Evolutionary conservation across 2,329 filamentous ascomycete genomes (phyloP).

Genomic region (Epichloe sylvatica): DNA sequence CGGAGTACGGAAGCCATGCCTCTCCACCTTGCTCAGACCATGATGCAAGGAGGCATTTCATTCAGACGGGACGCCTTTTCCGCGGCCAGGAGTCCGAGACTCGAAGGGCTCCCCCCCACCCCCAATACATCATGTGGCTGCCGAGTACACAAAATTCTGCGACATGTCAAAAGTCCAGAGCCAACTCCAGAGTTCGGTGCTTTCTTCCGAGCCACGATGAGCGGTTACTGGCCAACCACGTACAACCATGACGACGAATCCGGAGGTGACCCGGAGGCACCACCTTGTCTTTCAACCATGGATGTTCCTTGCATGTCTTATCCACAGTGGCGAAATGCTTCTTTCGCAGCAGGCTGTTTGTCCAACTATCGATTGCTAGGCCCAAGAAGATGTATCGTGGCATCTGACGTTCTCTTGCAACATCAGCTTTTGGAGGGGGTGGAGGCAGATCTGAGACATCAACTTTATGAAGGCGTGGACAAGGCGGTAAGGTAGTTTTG

Average conservation of each 20-base stretch:
- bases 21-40: background rate
- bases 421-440: background rate
- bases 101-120: background rate
- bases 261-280: background rate
- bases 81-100: background rate
- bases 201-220: too few species aligned
- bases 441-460: background rate
- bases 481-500: too few species aligned
- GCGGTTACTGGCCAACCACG: too few species aligned
- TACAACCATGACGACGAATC: background rate
- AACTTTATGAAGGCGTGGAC: too few species aligned
- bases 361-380: background rate
- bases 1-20: background rate
- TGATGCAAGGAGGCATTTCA: conserved; percentile 1
- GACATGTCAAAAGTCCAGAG: background rate
- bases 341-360: background rate
- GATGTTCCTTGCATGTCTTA: conserved; percentile 3
- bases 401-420: background rate
- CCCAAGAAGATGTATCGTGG: background rate
- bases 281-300: background rate
- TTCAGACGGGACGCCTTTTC: background rate
- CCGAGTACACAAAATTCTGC: background rate
- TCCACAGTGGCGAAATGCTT: background rate
- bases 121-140: background rate
- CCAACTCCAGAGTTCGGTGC: background rate